Conservation (phyloP, 306 rosid genomes). For the Leucaena leucocephala region DNA sequence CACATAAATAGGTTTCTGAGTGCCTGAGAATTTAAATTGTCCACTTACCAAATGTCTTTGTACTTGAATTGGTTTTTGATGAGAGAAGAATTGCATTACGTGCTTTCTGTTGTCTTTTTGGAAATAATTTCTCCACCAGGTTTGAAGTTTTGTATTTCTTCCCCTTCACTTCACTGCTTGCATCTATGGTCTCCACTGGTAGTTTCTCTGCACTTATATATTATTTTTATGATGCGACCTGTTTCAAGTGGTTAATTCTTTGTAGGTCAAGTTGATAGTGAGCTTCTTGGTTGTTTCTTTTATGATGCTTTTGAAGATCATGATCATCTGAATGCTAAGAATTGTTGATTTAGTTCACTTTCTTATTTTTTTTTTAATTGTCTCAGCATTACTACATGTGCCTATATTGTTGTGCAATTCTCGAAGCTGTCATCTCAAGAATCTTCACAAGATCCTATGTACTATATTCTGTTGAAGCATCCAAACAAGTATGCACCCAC, state of each 20-base stretch:
- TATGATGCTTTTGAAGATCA: constrained; percentile 18
- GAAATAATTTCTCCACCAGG: background rate
- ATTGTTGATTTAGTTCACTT: constrained; percentile 31
- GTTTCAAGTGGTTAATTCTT: constrained; percentile 4
- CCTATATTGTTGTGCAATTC: constrained; percentile 66
- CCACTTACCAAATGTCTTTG: background rate
- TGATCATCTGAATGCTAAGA: constrained; percentile 4
- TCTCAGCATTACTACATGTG: constrained; percentile 68
- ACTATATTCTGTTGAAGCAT: constrained; percentile 62
- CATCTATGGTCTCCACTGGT: constrained; percentile 22
- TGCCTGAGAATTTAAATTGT: background rate
- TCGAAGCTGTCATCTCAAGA: constrained; percentile 74
- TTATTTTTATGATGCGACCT: constrained; percentile 10
- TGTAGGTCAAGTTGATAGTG: constrained; percentile 28
- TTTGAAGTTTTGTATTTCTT: background rate
- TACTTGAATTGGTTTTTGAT: constrained; percentile 15
- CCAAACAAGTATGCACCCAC: constrained; percentile 57
- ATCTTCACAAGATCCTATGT: constrained; percentile 66
- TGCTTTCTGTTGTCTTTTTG: constrained; percentile 13
- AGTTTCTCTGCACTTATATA: constrained; percentile 20
- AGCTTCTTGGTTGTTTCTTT: constrained; percentile 25
- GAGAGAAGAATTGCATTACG: constrained; percentile 1
- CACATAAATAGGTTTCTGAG: background rate
- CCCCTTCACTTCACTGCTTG: constrained; percentile 22
- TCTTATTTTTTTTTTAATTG: background rate